These are phyloP conservation scores for Bjerkandera adusta DNA, from an alignment of 1,284 basidiomycete genomes.

Conservation along the genomic window DNA sequence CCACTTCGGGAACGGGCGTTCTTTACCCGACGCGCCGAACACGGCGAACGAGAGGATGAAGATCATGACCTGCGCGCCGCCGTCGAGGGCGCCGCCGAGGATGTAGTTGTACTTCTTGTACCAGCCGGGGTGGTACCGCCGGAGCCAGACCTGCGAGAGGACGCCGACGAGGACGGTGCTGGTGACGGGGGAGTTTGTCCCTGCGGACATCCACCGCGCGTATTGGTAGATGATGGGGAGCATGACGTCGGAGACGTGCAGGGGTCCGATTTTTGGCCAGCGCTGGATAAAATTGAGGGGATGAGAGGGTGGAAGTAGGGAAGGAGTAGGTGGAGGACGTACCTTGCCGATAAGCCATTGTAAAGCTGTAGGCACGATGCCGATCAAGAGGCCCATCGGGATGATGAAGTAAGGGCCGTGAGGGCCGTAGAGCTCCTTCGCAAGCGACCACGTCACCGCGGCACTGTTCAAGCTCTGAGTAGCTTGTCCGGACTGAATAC, in stretches of 20 bases:
- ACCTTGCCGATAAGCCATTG: conserved; percentile 54
- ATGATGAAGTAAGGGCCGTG: conserved; percentile 53
- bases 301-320: not conserved
- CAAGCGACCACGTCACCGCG: conserved; percentile 65
- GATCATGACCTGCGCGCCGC: conserved; percentile 66
- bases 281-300: conserved; percentile 29
- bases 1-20: conserved; percentile 55
- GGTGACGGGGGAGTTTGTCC: conserved; percentile 52
- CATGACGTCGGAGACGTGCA: conserved; percentile 45
- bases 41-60: conserved; percentile 70
- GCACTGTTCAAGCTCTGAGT: conserved; percentile 45
- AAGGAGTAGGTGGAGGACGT: not conserved
- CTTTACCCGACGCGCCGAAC: conserved; percentile 57
- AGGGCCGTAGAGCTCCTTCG: conserved; percentile 53
- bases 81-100: conserved; percentile 64
- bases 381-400: conserved; percentile 50
- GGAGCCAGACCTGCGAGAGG: conserved; percentile 57
- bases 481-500: conserved; percentile 22
- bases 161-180: conserved; percentile 54
- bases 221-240: conserved; percentile 56
- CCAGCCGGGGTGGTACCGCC: conserved; percentile 50
- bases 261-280: conserved; percentile 49
- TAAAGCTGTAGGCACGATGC: conserved; percentile 45
- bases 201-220: conserved; percentile 40
- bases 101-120: conserved; percentile 71